These are phyloP conservation scores for Triticum turgidum DNA, from an alignment of 176 grass and related monocot species.

Conservation along the genomic window DNA sequence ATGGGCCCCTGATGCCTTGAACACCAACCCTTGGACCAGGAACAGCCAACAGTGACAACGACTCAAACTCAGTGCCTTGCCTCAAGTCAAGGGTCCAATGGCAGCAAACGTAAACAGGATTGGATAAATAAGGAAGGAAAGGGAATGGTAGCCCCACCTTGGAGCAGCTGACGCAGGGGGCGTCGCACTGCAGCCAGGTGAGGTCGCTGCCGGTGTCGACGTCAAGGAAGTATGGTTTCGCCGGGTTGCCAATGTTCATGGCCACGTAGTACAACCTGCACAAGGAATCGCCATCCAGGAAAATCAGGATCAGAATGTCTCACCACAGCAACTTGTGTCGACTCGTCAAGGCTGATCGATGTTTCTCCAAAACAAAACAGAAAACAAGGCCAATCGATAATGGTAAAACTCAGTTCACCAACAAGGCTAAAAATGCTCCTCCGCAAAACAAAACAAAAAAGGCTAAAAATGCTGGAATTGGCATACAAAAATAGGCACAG, in stretches of 20 bases:
- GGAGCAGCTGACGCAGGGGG: conserved; percentile 85
- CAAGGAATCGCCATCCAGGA: neutral
- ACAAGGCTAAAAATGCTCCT: neutral
- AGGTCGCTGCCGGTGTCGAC: conserved; percentile 98
- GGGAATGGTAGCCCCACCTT: conserved; percentile 37
- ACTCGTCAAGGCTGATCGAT: neutral
- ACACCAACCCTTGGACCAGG: neutral
- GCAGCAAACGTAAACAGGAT: neutral
- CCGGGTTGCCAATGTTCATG: conserved; percentile 84
- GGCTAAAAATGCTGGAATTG: neutral
- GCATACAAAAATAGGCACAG: neutral
- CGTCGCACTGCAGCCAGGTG: conserved; percentile 98
- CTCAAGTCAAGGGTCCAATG: neutral
- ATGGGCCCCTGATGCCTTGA: neutral
- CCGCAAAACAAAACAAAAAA: too few species aligned
- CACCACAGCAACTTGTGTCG: neutral
- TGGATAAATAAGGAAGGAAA: neutral
- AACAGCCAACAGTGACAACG: neutral
- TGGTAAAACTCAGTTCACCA: neutral
- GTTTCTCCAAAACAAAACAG: too few species aligned
- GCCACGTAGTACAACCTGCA: conserved; percentile 74
- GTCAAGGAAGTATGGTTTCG: conserved; percentile 87
- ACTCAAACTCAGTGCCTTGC: neutral
- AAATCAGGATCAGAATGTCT: neutral
- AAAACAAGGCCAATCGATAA: too few species aligned